Conservation (phyloP, 352 stramenopile species). For the Elongisporangium prolatum region DNA sequence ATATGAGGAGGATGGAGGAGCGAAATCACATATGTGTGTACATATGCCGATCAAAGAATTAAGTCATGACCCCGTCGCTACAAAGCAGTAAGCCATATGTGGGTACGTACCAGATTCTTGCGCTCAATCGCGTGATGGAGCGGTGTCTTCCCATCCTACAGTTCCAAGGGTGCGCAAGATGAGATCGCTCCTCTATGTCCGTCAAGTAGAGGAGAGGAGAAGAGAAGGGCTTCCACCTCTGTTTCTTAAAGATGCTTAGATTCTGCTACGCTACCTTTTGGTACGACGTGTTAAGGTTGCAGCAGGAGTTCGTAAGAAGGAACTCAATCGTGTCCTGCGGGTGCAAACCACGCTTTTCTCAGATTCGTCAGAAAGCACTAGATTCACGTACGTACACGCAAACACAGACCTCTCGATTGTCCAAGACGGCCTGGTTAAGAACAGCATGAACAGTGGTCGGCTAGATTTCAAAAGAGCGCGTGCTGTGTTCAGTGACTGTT, state of each 20-base stretch:
- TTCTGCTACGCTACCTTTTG: background rate
- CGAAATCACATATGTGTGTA: background rate
- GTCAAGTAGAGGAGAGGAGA: background rate
- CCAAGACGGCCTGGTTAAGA: slow-evolving; percentile 18
- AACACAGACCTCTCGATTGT: slow-evolving; percentile 16
- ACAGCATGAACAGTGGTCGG: slow-evolving; percentile 17
- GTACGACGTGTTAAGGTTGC: background rate
- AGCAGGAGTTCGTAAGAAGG: background rate
- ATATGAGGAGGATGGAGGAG: background rate
- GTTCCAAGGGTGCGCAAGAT: background rate
- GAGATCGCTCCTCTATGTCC: background rate
- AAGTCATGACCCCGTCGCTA: background rate
- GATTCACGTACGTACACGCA: background rate
- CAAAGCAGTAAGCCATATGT: background rate
- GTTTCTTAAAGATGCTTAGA: background rate
- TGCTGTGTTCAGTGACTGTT: background rate
- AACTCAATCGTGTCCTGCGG: background rate
- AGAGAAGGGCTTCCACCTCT: background rate
- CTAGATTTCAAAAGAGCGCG: slow-evolving; percentile 2
- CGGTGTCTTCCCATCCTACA: slow-evolving; percentile 29
- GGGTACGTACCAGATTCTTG: slow-evolving; percentile 20
- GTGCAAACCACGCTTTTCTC: background rate
- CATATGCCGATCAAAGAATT: background rate
- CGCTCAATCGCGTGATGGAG: slow-evolving; percentile 23
- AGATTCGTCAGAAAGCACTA: background rate